These are phyloP conservation scores for Toxicodendron radicans DNA, from an alignment of 345 rosid genomes.

Conservation along the genomic window DNA sequence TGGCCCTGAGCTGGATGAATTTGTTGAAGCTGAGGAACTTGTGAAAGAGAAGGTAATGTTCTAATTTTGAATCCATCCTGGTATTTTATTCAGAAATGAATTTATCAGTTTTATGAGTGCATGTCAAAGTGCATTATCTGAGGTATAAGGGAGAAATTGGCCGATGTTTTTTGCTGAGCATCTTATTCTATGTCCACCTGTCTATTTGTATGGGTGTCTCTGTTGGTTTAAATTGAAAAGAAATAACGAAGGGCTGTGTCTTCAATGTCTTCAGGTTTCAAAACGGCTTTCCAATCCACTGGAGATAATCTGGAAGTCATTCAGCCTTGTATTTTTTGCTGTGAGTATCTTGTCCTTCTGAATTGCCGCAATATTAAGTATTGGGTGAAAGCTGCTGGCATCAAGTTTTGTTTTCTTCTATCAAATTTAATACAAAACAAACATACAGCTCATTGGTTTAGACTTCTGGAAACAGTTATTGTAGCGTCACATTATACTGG, in stretches of 20 bases:
- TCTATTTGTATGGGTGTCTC: not conserved
- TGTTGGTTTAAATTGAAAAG: not conserved
- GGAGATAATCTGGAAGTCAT: slow-evolving; percentile 89
- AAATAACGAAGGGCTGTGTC: not conserved
- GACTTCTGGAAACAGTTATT: not conserved
- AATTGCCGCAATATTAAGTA: not conserved
- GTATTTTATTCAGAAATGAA: slow-evolving; percentile 5
- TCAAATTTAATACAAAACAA: not conserved
- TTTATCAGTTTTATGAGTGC: not conserved
- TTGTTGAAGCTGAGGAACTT: slow-evolving; percentile 89
- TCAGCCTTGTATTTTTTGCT: slow-evolving; percentile 95
- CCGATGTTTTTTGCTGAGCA: not conserved
- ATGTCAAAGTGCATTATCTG: not conserved
- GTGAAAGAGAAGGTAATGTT: slow-evolving; percentile 73
- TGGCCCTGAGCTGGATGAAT: slow-evolving; percentile 76
- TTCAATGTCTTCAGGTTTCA: slow-evolving; percentile 51
- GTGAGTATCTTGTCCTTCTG: slow-evolving; percentile 47
- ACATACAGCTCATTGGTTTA: not conserved
- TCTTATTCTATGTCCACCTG: not conserved
- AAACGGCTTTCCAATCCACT: slow-evolving; percentile 81
- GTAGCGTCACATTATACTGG: too few relatives aligned
- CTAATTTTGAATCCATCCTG: not conserved
- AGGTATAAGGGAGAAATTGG: not conserved
- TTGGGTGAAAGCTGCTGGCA: not conserved
- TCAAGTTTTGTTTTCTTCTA: not conserved